Base-by-base conservation (phyloP, 768 basidiomycete genomes). In the Suillus variegatus region DNA sequence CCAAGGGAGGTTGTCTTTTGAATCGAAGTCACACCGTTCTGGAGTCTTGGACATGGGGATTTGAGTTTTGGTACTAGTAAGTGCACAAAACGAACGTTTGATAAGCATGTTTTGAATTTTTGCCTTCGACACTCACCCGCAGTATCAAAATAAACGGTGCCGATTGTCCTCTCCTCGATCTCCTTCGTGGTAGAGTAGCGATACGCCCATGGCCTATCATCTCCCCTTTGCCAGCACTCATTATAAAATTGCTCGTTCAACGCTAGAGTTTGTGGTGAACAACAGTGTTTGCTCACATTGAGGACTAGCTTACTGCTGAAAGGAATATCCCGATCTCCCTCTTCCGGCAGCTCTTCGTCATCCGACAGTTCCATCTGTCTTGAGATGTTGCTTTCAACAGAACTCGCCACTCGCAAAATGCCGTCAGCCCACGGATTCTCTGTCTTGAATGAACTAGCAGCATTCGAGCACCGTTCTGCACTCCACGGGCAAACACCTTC, bases 131-230 rank as follows among this genome's bases (percentile, higher is more conserved):
- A 10, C 16, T 54, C 52, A 54, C 28, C 14, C 4, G 2, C 25
- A 20, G 18, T 58, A 18, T 41, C 18, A 28, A 25, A 25, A 40
- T 22, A 22, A 57, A 9, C 22, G 6, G 25, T 18, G 4, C 4
- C 2, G 9, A 41, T 41, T 18, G 5, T 58, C 65, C 76, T 78
- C 61, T 67, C 69, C 13, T 49, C 63, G 4, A 78, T 70, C 56
- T 76, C 75, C 20, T 75, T 67, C 36, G 69, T 61, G 38, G 75
- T 76, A 40, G 75, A 67, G 41, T 78, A 78, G 57, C 75, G 72
- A 61, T 76, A 76, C 41, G 41, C 47, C 76, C 75, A 78, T 28
- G 20, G 10, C 32, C 25, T 20, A 28, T 64, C 67, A 28, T 64
- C 67, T 7, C 66, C 56, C 32, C 67, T 62, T 55, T n/a, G 8